A percentile compares a stretch with the other conserved stretches of the same genome.
These are phyloP conservation scores for Penicillium freii DNA, from an alignment of 2,329 filamentous ascomycete genomes.

Conservation along the genomic window DNA sequence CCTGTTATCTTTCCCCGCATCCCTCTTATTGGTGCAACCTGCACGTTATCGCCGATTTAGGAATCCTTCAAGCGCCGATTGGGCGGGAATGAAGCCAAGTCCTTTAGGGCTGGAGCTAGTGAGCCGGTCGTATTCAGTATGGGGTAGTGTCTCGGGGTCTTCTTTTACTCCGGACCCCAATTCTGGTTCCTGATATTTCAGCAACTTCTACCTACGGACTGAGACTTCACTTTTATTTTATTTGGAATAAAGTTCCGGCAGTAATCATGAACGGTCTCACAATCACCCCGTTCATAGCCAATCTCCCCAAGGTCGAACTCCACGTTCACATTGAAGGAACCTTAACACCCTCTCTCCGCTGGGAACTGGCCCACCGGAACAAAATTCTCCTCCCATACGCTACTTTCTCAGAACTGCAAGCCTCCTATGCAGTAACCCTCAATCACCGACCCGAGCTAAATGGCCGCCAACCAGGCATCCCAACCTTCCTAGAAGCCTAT, in stretches of 20 bases:
- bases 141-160: background rate
- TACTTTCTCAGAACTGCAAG: constrained; percentile 34
- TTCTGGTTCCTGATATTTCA: background rate
- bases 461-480: constrained; percentile 29
- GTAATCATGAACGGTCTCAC: constrained; percentile 21
- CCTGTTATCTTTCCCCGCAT: constrained; percentile 21
- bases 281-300: constrained; percentile 34
- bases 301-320: constrained; percentile 48
- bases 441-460: constrained; percentile 42
- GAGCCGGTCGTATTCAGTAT: background rate
- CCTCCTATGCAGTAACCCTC: constrained; percentile 36
- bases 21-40: background rate
- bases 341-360: constrained; percentile 42
- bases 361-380: constrained; percentile 45
- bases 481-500: constrained; percentile 37
- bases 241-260: background rate
- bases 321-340: constrained; percentile 51
- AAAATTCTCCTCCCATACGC: constrained; percentile 31
- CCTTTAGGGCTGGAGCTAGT: background rate
- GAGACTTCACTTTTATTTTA: background rate
- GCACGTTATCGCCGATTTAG: constrained; percentile 11
- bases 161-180: background rate
- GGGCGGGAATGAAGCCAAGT: background rate
- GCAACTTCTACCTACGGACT: background rate
- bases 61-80: background rate